phyloP scores from a whole-genome alignment of 495 filamentous ascomycete species.

The Penicillium dipodomyicola region DNA sequence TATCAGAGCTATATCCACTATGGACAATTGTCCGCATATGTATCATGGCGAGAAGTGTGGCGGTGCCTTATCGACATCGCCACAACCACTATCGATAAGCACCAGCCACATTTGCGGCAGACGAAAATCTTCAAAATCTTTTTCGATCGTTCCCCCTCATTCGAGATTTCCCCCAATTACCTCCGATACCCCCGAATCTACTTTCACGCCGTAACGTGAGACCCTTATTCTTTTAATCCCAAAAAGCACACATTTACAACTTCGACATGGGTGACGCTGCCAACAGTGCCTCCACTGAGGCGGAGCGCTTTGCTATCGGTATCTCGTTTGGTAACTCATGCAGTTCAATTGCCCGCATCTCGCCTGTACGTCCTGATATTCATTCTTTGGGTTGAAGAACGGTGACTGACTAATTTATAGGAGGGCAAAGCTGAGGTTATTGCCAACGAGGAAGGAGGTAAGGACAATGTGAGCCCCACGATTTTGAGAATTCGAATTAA shows the following conservation, averaged over 20 bases:
- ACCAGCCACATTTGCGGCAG: constrained; percentile 33
- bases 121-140: constrained; percentile 35
- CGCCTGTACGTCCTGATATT: constrained; percentile 48
- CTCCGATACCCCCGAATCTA: constrained; percentile 17
- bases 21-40: neutral
- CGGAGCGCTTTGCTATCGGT: constrained; percentile 78
- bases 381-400: neutral
- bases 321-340: constrained; percentile 97
- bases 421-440: constrained; percentile 97
- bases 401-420: constrained; percentile 34
- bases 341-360: constrained; percentile 91
- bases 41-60: neutral
- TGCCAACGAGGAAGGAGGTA: constrained; percentile 97
- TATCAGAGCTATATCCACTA: neutral
- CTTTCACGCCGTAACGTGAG: constrained; percentile 23
- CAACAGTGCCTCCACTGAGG: constrained; percentile 41
- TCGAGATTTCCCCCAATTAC: constrained; percentile 21
- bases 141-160: constrained; percentile 27
- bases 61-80: constrained; percentile 18
- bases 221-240: constrained; percentile 12
- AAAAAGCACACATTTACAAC: constrained; percentile 16
- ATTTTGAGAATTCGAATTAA: constrained; percentile 14
- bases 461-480: constrained; percentile 27
- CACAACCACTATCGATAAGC: constrained; percentile 44
- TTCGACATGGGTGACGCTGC: constrained; percentile 56